Conservation (phyloP, 2,329 filamentous ascomycete species). For the Onygenales sp. region DNA sequence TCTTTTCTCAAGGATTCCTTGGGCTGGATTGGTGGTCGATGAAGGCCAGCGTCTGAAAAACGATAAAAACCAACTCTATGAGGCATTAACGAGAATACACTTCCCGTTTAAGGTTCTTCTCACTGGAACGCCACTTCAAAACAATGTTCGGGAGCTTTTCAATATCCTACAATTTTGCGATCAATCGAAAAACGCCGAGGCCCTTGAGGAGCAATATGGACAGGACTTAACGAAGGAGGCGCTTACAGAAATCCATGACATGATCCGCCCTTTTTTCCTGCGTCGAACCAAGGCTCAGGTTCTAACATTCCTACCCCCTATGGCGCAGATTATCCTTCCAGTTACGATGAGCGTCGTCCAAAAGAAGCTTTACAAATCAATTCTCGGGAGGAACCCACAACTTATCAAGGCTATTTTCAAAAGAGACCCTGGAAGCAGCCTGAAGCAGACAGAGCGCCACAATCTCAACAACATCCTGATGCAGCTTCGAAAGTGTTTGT, state of each 20-base stretch:
- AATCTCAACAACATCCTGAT: conserved; percentile 90
- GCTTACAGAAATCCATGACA: conserved; percentile 66
- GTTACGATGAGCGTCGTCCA: conserved; percentile 93
- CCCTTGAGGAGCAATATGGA: conserved; percentile 64
- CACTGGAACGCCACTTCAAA: conserved; percentile 70
- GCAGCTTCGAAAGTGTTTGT: conserved; percentile 88
- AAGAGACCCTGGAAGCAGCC: conserved; percentile 46
- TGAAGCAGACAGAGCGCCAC: conserved; percentile 63
- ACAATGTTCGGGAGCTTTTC: conserved; percentile 90
- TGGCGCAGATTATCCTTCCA: conserved; percentile 90
- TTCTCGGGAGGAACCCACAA: conserved; percentile 80
- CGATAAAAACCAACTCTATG: conserved; percentile 74
- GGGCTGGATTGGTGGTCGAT: conserved; percentile 84
- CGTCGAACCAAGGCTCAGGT: conserved; percentile 84
- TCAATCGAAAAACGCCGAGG: conserved; percentile 56
- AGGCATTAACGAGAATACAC: conserved; percentile 60
- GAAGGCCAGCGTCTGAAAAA: conserved; percentile 95
- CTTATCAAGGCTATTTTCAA: conserved; percentile 77
- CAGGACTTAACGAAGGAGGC: conserved; percentile 70
- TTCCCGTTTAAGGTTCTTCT: conserved; percentile 78
- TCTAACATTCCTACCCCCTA: conserved; percentile 80
- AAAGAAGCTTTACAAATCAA: conserved; percentile 88
- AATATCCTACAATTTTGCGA: conserved; percentile 96
- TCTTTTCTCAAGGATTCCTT: conserved; percentile 63
- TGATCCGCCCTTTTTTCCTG: conserved; percentile 65